phyloP scores from a whole-genome alignment of 2,329 filamentous ascomycete species.

The Exophiala mesophila region DNA sequence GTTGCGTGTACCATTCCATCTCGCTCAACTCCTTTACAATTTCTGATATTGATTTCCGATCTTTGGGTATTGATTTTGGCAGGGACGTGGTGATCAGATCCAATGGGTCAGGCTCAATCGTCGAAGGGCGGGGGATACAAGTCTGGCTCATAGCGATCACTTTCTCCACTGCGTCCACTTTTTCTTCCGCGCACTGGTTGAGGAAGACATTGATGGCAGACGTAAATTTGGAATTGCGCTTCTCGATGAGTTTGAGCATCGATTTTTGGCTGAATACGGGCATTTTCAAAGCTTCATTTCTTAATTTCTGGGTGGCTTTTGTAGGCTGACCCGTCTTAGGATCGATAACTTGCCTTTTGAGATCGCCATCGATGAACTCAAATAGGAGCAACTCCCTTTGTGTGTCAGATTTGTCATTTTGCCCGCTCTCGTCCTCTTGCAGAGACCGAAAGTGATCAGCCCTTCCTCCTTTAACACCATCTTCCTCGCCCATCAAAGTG shows the following conservation, averaged over 20 bases:
- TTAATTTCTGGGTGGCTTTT: conserved; percentile 62
- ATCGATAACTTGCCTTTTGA: conserved; percentile 72
- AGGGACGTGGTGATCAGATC: conserved; percentile 33
- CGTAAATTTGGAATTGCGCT: conserved; percentile 77
- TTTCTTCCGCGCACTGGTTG: conserved; percentile 61
- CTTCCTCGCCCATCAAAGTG: conserved; percentile 67
- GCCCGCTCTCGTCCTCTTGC: conserved; percentile 32
- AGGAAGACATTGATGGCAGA: conserved; percentile 73
- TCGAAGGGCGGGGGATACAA: conserved; percentile 59
- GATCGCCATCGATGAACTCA: conserved; percentile 85
- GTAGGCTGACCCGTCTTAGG: conserved; percentile 69
- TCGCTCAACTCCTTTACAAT: conserved; percentile 80
- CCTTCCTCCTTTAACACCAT: conserved; percentile 56
- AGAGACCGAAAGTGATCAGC: conserved; percentile 48
- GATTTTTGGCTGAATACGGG: conserved; percentile 90
- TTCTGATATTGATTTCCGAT: conserved; percentile 73
- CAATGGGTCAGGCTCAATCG: conserved; percentile 37
- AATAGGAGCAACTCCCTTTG: conserved; percentile 72
- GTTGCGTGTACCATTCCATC: conserved; percentile 80
- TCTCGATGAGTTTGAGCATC: conserved; percentile 83
- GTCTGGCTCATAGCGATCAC: conserved; percentile 56
- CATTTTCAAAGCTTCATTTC: conserved; percentile 79
- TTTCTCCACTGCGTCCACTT: conserved; percentile 61
- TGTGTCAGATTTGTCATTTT: conserved; percentile 32
- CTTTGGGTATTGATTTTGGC: conserved; percentile 69